phyloP scores from a whole-genome alignment of 805 yeast genomes.

The Jamesozyma lodderae region DNA sequence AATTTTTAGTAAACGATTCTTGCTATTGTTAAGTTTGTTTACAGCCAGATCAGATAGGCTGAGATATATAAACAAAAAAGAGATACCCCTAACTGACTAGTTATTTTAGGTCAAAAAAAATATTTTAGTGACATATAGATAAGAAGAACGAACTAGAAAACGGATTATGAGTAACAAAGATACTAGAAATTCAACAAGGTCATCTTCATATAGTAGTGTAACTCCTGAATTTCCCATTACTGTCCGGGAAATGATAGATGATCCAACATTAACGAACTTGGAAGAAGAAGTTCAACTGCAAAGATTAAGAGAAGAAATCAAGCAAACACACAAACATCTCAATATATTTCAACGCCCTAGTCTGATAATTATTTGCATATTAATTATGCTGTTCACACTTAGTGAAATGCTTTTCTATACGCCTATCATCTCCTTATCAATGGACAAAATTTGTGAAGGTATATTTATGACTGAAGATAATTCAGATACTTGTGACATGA shows the following conservation, averaged over 20 bases:
- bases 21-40: too few species aligned
- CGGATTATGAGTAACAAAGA: too few species aligned
- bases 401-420: constrained; percentile 34
- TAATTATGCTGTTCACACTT: constrained; percentile 37
- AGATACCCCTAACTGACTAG: too few species aligned
- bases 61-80: too few species aligned
- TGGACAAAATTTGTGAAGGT: constrained; percentile 35
- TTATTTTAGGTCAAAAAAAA: too few species aligned
- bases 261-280: constrained; percentile 3
- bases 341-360: constrained; percentile 42
- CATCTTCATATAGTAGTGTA: neutral
- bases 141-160: too few species aligned
- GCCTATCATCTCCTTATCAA: constrained; percentile 31
- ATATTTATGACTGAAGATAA: constrained; percentile 25
- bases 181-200: too few species aligned
- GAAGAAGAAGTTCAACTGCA: constrained; percentile 10
- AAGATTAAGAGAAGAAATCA: constrained; percentile 42
- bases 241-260: constrained; percentile 2
- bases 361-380: constrained; percentile 38
- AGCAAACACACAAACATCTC: constrained; percentile 32
- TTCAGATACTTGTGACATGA: constrained; percentile 29
- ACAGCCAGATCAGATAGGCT: too few species aligned
- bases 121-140: too few species aligned
- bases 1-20: too few species aligned
- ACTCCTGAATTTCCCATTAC: neutral